A percentile compares a stretch with the other conserved stretches of the same genome.
Evolutionary conservation across 768 basidiomycete genomes (phyloP).

Genomic region (Pisolithus tinctorius): DNA sequence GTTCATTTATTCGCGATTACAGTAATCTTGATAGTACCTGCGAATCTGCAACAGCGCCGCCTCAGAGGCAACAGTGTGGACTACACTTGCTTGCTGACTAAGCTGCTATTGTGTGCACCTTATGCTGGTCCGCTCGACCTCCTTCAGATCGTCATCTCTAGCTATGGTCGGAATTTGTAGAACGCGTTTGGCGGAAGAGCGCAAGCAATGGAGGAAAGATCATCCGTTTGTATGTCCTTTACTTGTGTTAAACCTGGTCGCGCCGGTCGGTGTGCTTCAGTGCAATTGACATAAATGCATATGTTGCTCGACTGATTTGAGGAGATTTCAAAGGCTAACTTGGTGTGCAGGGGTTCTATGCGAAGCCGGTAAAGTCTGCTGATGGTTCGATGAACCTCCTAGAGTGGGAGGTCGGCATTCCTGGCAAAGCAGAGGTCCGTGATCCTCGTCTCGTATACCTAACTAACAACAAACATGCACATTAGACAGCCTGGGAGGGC

Average conservation of each 20-base stretch:
- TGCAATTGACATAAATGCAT: background rate
- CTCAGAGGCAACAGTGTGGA: no score
- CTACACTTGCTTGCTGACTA: conserved; percentile 2
- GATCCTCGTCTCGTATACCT: conserved; percentile 4
- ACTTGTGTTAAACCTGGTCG: no score
- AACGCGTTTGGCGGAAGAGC: conserved; percentile 89
- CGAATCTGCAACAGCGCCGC: no score
- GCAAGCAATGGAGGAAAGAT: conserved; percentile 98
- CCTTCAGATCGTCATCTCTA: background rate
- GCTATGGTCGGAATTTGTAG: conserved; percentile 89
- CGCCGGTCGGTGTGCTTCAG: background rate
- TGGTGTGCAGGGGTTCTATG: conserved; percentile 82
- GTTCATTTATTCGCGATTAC: no score
- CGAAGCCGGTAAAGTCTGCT: conserved; percentile 80
- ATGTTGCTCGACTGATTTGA: background rate
- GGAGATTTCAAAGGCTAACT: conserved; percentile 2
- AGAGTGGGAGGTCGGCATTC: conserved; percentile 99
- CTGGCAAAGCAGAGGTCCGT: conserved; percentile 83
- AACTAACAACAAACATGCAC: conserved; percentile 9
- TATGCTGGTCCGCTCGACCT: background rate
- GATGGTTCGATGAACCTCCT: conserved; percentile 96
- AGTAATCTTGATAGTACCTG: no score
- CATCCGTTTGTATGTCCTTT: conserved; percentile 84
- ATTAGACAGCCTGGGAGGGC: conserved; percentile 92
- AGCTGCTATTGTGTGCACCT: background rate